These are phyloP conservation scores for Fusarium foetens DNA, from an alignment of 2,329 filamentous ascomycete genomes.

Conservation along the genomic window DNA sequence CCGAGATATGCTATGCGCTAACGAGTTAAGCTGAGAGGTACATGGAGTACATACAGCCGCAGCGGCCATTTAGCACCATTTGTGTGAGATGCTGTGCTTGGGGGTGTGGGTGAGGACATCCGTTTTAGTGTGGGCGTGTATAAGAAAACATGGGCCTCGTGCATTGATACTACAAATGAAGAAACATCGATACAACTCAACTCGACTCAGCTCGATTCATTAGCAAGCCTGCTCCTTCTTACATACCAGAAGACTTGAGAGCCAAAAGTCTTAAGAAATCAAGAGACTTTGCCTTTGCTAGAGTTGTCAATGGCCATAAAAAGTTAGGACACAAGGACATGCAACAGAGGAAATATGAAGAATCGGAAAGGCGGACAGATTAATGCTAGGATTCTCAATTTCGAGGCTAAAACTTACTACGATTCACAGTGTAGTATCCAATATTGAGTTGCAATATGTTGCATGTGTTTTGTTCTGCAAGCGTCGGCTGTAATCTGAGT, in stretches of 20 bases:
- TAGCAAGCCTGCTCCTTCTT: neutral
- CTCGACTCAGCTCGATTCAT: neutral
- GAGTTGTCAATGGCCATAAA: neutral
- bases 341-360: neutral
- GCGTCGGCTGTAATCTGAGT: neutral
- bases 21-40: slow-evolving; percentile 28
- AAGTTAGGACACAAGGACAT: neutral
- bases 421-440: neutral
- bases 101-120: neutral
- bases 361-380: neutral
- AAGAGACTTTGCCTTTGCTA: neutral
- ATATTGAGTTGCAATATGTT: neutral
- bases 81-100: slow-evolving; percentile 19
- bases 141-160: neutral
- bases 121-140: slow-evolving; percentile 12
- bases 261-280: neutral
- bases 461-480: neutral
- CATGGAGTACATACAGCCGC: slow-evolving; percentile 45
- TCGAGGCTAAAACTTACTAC: neutral
- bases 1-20: neutral
- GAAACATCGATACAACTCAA: neutral
- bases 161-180: neutral
- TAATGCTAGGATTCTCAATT: neutral
- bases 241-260: neutral
- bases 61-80: slow-evolving; percentile 21